Conservation (phyloP, 768 basidiomycete species). For the Gymnopilus dilepis region DNA sequence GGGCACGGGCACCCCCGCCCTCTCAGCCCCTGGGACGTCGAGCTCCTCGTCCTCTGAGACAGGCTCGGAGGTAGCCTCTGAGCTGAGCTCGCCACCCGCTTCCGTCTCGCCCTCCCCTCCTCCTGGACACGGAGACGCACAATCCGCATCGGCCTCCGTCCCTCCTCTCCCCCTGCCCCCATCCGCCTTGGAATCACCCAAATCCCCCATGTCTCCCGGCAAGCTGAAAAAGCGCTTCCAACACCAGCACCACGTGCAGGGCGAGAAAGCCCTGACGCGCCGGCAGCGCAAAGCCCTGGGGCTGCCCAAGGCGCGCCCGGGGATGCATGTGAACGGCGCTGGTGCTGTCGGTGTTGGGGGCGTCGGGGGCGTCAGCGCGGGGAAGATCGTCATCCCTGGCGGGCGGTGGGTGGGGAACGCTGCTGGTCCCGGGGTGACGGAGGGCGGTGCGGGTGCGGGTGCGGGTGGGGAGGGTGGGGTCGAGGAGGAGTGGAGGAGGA, state of each 20-base stretch:
- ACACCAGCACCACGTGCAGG: constrained; percentile 4
- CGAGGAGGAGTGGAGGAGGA: constrained; percentile 59
- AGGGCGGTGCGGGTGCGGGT: not conserved
- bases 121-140: not conserved
- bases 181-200: not conserved
- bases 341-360: constrained; percentile 18
- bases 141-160: not conserved
- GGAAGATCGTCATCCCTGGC: constrained; percentile 73
- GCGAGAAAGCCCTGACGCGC: constrained; percentile 56
- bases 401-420: constrained; percentile 45
- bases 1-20: constrained; percentile 26
- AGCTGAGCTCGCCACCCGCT: constrained; percentile 1
- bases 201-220: not conserved
- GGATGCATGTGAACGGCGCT: constrained; percentile 18
- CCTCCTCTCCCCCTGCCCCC: not conserved
- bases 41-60: constrained; percentile 11
- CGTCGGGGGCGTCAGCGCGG: constrained; percentile 33
- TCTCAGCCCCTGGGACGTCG: constrained; percentile 22
- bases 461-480: constrained; percentile 57
- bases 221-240: not conserved
- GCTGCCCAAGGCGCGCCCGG: constrained; percentile 56
- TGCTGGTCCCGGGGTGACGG: constrained; percentile 23
- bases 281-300: constrained; percentile 74
- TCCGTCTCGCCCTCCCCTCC: constrained; percentile 7
- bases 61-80: constrained; percentile 7